Percentiles rank a stretch among this genome's conserved stretches.
phyloP scores from a whole-genome alignment of 192 early-diverging fungal species.

The Coemansia guatemalensis region DNA sequence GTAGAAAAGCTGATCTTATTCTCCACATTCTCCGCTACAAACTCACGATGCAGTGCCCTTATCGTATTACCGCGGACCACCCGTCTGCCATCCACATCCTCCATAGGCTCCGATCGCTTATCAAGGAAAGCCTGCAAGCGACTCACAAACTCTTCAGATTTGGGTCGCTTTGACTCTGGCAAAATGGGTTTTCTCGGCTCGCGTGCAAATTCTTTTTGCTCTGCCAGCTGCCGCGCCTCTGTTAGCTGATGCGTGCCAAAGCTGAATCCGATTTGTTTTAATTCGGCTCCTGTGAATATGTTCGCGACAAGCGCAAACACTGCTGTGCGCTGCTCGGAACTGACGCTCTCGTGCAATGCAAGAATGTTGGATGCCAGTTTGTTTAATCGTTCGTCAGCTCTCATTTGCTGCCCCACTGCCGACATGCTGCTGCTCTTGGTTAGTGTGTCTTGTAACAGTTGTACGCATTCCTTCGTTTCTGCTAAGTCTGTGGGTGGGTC shows the following conservation, averaged over 20 bases:
- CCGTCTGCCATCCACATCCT: background rate
- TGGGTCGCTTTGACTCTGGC: constrained; percentile 20
- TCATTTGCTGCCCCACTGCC: background rate
- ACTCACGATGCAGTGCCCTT: constrained; percentile 21
- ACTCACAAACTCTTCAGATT: constrained; percentile 8
- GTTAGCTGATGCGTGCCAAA: constrained; percentile 35
- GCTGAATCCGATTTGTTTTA: constrained; percentile 17
- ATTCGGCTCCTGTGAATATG: constrained; percentile 17
- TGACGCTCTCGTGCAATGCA: constrained; percentile 16
- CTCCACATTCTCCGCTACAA: constrained; percentile 1
- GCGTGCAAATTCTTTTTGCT: constrained; percentile 8
- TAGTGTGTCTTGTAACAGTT: constrained; percentile 22
- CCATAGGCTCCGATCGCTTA: background rate
- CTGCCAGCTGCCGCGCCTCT: constrained; percentile 12
- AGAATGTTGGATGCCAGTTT: constrained; percentile 21
- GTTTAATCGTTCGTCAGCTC: background rate
- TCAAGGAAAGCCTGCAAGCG: constrained; percentile 10
- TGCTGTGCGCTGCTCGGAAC: constrained; percentile 7
- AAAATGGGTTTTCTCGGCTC: background rate
- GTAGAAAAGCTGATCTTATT: constrained; percentile 27
- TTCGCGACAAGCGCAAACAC: constrained; percentile 27
- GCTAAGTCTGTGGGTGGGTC: background rate
- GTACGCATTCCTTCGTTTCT: constrained; percentile 8
- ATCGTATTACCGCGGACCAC: constrained; percentile 13
- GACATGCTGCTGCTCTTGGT: background rate